A percentile compares a stretch with the other conserved stretches of the same genome.
Evolutionary conservation across 768 basidiomycete genomes (phyloP).

Genomic region (Gloeophyllum trabeum): DNA sequence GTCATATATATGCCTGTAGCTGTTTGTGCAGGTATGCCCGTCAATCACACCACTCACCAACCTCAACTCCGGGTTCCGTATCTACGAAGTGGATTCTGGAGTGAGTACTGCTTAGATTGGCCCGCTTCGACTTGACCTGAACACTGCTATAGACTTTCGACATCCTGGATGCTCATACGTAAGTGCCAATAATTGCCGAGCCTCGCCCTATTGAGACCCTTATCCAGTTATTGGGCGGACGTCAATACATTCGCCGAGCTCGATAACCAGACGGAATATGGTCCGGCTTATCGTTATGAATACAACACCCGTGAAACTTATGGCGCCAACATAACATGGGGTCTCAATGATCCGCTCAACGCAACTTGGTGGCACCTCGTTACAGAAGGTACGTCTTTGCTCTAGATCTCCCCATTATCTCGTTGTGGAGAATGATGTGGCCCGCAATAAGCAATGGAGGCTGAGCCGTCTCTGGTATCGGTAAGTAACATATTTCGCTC

Average conservation of each 20-base stretch:
- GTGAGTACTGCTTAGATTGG: conserved; percentile 37
- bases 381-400: conserved; percentile 44
- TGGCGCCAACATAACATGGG: conserved; percentile 50
- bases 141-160: conserved; percentile 52
- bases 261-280: conserved; percentile 40
- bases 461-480: conserved; percentile 42
- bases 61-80: conserved; percentile 65
- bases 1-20: not conserved
- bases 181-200: conserved; percentile 14
- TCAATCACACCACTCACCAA: conserved; percentile 62
- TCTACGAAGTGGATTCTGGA: conserved; percentile 61
- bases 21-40: conserved; percentile 40
- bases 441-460: conserved; percentile 60
- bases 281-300: conserved; percentile 52
- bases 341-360: conserved; percentile 54
- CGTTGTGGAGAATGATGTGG: too few species aligned
- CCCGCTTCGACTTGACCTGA: too few species aligned
- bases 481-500: conserved; percentile 23
- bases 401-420: not conserved
- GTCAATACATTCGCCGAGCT: conserved; percentile 48
- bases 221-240: conserved; percentile 48
- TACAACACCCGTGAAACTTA: conserved; percentile 65
- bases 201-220: not conserved
- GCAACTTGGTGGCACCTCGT: conserved; percentile 80
- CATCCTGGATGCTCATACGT: conserved; percentile 71